A percentile compares a stretch with the other conserved stretches of the same genome.
Conservation (phyloP, 2,329 filamentous ascomycete genomes). For the Penicillium nordicum region DNA sequence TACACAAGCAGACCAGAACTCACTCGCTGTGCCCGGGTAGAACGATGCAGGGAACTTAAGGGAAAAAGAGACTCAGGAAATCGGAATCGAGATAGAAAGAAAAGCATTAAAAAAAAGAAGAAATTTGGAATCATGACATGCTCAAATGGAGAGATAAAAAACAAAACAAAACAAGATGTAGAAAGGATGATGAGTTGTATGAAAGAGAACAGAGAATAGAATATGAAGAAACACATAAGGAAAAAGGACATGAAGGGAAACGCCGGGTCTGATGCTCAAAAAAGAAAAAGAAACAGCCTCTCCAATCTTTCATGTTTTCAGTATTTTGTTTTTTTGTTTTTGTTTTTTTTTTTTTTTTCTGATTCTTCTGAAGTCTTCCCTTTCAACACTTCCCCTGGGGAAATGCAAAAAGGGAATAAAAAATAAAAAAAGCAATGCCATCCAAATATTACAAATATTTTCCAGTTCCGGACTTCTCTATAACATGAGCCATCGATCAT, state of each 20-base stretch:
- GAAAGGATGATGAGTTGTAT: not conserved
- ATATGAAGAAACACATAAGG: not conserved
- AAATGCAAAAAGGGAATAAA: not conserved
- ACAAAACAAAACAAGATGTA: slow-evolving; percentile 10
- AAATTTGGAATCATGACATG: slow-evolving; percentile 7
- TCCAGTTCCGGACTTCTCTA: slow-evolving; percentile 36
- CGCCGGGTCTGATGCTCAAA: slow-evolving; percentile 24
- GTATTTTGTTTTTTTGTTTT: slow-evolving; percentile 9
- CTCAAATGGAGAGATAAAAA: slow-evolving; percentile 4
- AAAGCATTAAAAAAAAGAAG: not conserved
- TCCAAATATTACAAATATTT: slow-evolving; percentile 27
- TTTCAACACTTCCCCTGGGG: not conserved
- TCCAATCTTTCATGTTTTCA: slow-evolving; percentile 17
- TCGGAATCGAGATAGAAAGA: not conserved
- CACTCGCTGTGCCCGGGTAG: slow-evolving; percentile 26
- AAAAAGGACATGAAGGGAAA: slow-evolving; percentile 19
- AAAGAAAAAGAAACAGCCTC: slow-evolving; percentile 12
- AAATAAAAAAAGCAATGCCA: slow-evolving; percentile 19
- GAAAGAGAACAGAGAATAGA: not conserved
- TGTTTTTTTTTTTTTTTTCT: not conserved
- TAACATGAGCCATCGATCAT: slow-evolving; percentile 43
- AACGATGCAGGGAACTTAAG: slow-evolving; percentile 18
- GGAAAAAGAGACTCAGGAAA: not conserved
- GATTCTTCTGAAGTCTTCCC: slow-evolving; percentile 4
- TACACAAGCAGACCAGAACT: slow-evolving; percentile 25